These are phyloP conservation scores for Adenanthera pavonina DNA, from an alignment of 306 rosid species.

Conservation along the genomic window DNA sequence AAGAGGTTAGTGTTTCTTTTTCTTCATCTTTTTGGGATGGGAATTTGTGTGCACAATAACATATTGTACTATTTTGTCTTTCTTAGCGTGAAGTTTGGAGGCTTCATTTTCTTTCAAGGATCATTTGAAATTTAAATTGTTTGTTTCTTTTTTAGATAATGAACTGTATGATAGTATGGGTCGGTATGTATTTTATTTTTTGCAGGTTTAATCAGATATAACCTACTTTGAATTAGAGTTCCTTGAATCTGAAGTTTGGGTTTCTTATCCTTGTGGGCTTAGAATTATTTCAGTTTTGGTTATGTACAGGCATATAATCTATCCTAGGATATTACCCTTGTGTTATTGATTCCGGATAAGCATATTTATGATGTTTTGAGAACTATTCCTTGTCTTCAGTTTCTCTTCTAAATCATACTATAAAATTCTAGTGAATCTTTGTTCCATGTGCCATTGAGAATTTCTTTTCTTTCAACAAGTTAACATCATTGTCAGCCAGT, in stretches of 20 bases:
- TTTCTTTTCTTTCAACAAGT: not conserved
- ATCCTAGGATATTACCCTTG: not conserved
- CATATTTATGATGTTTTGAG: not conserved
- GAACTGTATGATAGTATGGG: not conserved
- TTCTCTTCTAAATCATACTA: not conserved
- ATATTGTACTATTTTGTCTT: not conserved
- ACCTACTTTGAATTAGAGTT: not conserved
- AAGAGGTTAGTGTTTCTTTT: constrained; percentile 68
- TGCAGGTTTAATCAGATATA: not conserved
- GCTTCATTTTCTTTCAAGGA: not conserved
- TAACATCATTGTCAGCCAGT: not conserved
- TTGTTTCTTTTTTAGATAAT: not conserved
- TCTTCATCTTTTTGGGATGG: not conserved
- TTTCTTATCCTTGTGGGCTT: not conserved
- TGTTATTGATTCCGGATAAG: not conserved
- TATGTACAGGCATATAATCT: not conserved
- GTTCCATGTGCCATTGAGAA: not conserved
- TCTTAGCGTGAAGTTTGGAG: not conserved
- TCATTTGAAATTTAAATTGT: not conserved
- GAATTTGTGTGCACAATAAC: not conserved
- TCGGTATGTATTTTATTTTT: not conserved
- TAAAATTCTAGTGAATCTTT: not conserved
- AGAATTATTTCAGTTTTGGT: not conserved
- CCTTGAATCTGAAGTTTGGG: not conserved
- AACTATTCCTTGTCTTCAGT: not conserved